Evolutionary conservation across 306 rosid genomes (phyloP), one percentile per base, ranked within the genome.

Genomic region (Carpinus fangiana): DNA sequence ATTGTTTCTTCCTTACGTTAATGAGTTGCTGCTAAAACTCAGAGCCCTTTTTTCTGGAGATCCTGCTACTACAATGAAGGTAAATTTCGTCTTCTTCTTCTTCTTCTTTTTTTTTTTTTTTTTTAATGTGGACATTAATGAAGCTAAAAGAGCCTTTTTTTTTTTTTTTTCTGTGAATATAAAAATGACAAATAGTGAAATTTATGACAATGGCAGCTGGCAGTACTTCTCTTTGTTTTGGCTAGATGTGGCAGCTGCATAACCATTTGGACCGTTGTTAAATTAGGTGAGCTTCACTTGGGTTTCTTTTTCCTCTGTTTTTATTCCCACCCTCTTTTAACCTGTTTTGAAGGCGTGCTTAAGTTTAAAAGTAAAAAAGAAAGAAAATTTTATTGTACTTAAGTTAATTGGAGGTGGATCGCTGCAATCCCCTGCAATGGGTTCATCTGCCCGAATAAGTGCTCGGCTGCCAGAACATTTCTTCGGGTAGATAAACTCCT

Each of bases 61-160:
- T 74, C 96, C 98, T 36, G 85, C 93, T 2, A 89, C 94, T 41
- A 94, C 98, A 82, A 89, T 94, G 67, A 94, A 88, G 98, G 98
- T 94, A 80, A 80, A 23, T 23, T 23, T 23, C 26, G 7, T 78
- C 17, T 68, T 31, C 16, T 10, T 45, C 54, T 36, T 4, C 31
- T 52, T 50, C 4, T 52, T 50, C 4, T 60, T 38, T 5, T n/a
- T 1, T 26, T 26, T 55, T 12, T 2, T 16, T 4, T 8, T 14
- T 23, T 23, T 18, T 23, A 0, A 3, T 67, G 70, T 64, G 62
- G 16, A 13, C 12, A 16, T 48, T 10, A 60, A 51, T 6, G 38
- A 23, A 66, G 62, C 55, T 36, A 72, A 7, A 48, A 36, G 28
- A 47, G 10, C 20, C 17, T 0, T 1, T 34, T 3, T 65, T 34